Percentiles rank a stretch among this genome's conserved stretches.
Conservation (phyloP, 148 eudicot species). For the Dianthus caryophyllus region DNA sequence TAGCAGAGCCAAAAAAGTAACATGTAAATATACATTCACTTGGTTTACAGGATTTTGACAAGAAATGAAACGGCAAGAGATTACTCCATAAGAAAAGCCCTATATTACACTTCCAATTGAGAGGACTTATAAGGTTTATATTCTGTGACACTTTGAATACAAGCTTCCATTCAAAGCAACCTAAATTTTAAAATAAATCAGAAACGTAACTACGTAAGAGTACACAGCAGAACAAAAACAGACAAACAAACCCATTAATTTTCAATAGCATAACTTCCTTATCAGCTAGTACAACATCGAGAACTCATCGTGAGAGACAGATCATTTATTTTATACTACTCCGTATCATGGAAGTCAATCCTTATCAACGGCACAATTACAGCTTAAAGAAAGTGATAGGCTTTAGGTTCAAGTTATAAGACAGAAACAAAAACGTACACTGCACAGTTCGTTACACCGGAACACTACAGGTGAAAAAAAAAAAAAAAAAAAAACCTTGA, state of each 20-base stretch:
- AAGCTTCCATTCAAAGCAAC: too few species aligned
- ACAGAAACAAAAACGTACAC: background rate
- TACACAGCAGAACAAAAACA: too few species aligned
- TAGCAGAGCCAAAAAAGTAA: too few species aligned
- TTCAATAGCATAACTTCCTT: background rate
- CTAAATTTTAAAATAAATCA: too few species aligned
- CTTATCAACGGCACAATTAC: background rate
- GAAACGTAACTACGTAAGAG: too few species aligned
- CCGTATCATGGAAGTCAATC: background rate
- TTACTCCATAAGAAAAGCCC: too few species aligned
- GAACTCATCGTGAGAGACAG: background rate
- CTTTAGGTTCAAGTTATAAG: background rate
- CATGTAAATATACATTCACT: too few species aligned
- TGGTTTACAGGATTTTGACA: too few species aligned
- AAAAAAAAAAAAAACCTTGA: slow-evolving; percentile 15
- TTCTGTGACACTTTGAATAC: too few species aligned
- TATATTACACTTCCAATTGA: background rate
- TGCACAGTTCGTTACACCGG: slow-evolving; percentile 6
- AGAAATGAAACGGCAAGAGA: too few species aligned
- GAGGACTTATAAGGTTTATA: too few species aligned
- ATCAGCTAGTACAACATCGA: slow-evolving; percentile 6
- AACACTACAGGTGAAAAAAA: background rate
- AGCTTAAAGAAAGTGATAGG: background rate
- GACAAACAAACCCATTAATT: background rate
- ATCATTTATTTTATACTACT: background rate